Evolutionary conservation across 2,329 filamentous ascomycete species (phyloP), one percentile per base, ranked within the genome.

Genomic region (Penicillium sp.): DNA sequence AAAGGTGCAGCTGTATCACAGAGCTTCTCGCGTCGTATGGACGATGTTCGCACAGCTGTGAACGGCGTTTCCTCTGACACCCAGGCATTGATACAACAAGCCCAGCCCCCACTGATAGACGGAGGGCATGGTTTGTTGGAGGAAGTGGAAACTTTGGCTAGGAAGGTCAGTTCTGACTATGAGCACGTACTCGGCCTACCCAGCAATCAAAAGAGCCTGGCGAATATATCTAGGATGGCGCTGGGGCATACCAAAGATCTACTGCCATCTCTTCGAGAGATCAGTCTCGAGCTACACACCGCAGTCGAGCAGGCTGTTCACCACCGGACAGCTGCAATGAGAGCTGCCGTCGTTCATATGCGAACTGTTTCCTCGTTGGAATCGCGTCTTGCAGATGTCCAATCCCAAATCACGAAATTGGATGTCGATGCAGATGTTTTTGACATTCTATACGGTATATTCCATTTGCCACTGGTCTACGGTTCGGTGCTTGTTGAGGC

Each of bases 401-500:
- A 91, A 66, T 77, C 79, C 7, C 88, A 89, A 61, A 85, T 96
- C 59, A 84, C 84, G 55, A 80, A 83, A 2, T 75, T 97, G 46
- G 84, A 88, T 7, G 83, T 89, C 49, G 89, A 94, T 59, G 89
- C 90, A 47, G 85, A 90, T 30, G 87, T 89, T 0, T 92, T 97
- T 68, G 88, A 96, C 61, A 83, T 90, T 42, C 79, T 99, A 21
- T 85, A 87, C 18, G 79, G 90, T 21, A 87, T 97, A 35, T 87
- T 92, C 45, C 86, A 92, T 61, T 81, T 97, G 28, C 94, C 94
- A 0, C 87, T 88, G 56, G 86, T 96, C 64, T 99, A 97, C 69
- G 92, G 92, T 0, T 92, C 91, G 2, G 89, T 96, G 58, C 78
- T 96, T 20, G 83, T 90, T 3, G 94, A 99, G 73, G 88, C 91